phyloP scores from a whole-genome alignment of 2,329 filamentous ascomycete genomes.

The Penicillium occitanis region DNA sequence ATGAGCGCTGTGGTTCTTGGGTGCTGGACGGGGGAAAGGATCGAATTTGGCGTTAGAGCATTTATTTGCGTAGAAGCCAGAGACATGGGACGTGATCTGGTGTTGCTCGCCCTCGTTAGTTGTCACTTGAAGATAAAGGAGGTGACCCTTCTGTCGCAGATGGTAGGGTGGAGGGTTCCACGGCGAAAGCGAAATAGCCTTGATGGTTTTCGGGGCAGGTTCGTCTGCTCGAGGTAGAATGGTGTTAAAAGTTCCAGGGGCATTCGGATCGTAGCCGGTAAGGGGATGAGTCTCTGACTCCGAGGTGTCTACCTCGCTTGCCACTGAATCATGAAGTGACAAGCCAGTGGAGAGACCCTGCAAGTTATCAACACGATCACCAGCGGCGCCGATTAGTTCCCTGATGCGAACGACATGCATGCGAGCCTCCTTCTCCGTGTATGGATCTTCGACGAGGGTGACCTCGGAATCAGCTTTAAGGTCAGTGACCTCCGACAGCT shows the following conservation, averaged over 20 bases:
- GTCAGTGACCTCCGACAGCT: conserved; percentile 83
- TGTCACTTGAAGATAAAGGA: conserved; percentile 84
- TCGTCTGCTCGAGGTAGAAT: conserved; percentile 69
- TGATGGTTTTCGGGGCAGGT: conserved; percentile 82
- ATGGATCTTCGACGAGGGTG: conserved; percentile 84
- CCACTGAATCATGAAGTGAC: conserved; percentile 81
- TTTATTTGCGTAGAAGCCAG: conserved; percentile 96
- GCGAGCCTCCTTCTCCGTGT: conserved; percentile 96
- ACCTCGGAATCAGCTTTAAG: conserved; percentile 76
- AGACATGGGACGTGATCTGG: conserved; percentile 89
- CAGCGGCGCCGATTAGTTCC: conserved; percentile 89
- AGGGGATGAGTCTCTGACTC: conserved; percentile 53
- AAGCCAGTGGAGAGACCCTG: conserved; percentile 82
- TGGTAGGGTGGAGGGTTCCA: conserved; percentile 97
- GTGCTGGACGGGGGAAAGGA: conserved; percentile 73
- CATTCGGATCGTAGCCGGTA: conserved; percentile 74
- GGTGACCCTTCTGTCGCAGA: conserved; percentile 84
- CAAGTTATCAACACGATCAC: conserved; percentile 80
- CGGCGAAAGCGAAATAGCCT: conserved; percentile 79
- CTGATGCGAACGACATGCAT: conserved; percentile 89
- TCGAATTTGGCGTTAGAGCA: conserved; percentile 95
- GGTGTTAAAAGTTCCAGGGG: conserved; percentile 64
- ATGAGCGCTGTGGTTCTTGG: conserved; percentile 77
- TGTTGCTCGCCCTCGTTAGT: conserved; percentile 94
- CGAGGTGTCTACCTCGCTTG: conserved; percentile 44